Conservation (phyloP, 2,329 filamentous ascomycete genomes). For the Dactylellina leptospora region DNA sequence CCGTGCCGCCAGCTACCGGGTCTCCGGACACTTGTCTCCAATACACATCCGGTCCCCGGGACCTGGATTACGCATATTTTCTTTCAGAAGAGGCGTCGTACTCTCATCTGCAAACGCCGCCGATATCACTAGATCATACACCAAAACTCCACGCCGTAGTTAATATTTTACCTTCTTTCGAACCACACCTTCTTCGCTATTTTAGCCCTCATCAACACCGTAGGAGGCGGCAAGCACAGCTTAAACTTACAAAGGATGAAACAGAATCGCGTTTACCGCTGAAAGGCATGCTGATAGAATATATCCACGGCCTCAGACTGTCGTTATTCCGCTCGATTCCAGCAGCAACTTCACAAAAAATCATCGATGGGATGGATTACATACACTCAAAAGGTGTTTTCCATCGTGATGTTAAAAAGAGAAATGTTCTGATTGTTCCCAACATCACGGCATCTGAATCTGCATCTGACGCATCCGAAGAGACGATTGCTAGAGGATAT, state of each 20-base stretch:
- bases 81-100: slow-evolving; percentile 31
- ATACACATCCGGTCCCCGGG: not conserved
- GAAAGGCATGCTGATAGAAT: slow-evolving; percentile 37
- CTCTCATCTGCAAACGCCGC: slow-evolving; percentile 14
- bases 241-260: not conserved
- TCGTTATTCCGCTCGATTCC: slow-evolving; percentile 29
- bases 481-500: slow-evolving; percentile 1
- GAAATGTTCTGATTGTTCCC: slow-evolving; percentile 36
- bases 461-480: not conserved
- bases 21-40: slow-evolving; percentile 6
- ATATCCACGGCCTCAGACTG: slow-evolving; percentile 28
- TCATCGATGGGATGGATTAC: slow-evolving; percentile 19
- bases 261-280: slow-evolving; percentile 11
- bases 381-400: slow-evolving; percentile 28
- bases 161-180: slow-evolving; percentile 26
- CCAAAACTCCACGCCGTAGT: slow-evolving; percentile 21
- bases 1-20: not conserved
- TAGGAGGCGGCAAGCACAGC: slow-evolving; percentile 17
- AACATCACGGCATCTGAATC: not conserved
- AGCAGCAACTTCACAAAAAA: slow-evolving; percentile 12
- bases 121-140: not conserved
- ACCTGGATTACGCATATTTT: slow-evolving; percentile 34
- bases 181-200: slow-evolving; percentile 5
- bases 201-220: slow-evolving; percentile 18
- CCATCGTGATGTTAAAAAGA: slow-evolving; percentile 43